Base-by-base conservation (phyloP, 2,329 filamentous ascomycete genomes). In the Xylariaceae sp. region DNA sequence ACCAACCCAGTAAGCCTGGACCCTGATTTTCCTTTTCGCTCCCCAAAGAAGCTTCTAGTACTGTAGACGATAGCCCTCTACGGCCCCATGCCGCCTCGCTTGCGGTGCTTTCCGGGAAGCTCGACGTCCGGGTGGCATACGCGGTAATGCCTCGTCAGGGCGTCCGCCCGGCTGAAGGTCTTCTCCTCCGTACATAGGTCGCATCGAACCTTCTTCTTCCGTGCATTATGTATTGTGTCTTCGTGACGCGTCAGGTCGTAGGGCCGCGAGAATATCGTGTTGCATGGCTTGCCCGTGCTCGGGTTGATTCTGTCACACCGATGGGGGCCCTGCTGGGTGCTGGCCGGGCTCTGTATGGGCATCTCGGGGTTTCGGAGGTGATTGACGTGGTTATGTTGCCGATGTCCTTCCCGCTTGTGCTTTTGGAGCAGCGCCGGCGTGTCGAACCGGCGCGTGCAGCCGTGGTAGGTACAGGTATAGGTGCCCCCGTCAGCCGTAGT, bases 191-290 rank as follows among this genome's bases (percentile, higher is more conserved):
- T 88, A 65, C 92, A 98, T 33, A 95, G 68, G 47, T 89, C 81
- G 64, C 92, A 98, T 31, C 88, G 82, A 6, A 96, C 88, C 69
- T 97, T 97, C 62, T 89, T 82, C 71, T 96, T 96, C 54, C 86
- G 81, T 1, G 81, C 83, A 54, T 96, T 96, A 73, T 97, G 92
- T 49, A 97, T 97, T 0, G 92, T 97, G 51, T 96, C 90, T 62
- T 98, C 92, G 59, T 98, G 92, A 15, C 92, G 76, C 0, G 92
- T 98, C 36, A 98, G 73, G 63, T 98, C 92, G 70, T 98, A 98
- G 2, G 92, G 92, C 14, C 92, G 74, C 1, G 90, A 96, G 64
- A 98, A 97, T 38, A 95, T 73, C 0, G 88, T 94, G 60, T 87
- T 90, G 74, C 92, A 97, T 0, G 88, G 84, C 67, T 96, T 96